Conservation (phyloP, 805 yeast species). For the Lipomyces lipofer region DNA sequence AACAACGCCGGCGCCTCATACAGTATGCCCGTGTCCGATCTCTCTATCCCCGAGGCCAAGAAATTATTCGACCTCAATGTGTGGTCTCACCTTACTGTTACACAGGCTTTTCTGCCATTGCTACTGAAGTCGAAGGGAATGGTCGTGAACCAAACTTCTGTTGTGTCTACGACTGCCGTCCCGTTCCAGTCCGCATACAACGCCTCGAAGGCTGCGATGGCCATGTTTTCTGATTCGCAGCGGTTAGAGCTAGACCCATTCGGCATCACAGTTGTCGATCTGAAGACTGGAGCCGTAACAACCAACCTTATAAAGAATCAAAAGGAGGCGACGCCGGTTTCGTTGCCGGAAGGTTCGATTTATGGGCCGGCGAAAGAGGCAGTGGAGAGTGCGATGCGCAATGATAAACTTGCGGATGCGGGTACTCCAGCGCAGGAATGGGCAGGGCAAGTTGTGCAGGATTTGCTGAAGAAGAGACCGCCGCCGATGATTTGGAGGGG, state of each 20-base stretch:
- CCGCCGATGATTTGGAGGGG: not conserved
- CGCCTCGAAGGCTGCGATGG: conserved; percentile 14
- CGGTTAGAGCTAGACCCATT: conserved; percentile 12
- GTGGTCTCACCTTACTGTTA: not conserved
- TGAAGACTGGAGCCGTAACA: conserved; percentile 2
- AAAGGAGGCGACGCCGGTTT: not conserved
- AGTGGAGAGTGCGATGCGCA: not conserved
- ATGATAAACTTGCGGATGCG: not conserved
- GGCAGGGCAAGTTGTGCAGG: not conserved
- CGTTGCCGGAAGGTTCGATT: not conserved
- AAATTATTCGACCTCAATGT: conserved; percentile 2
- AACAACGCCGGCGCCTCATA: conserved; percentile 8
- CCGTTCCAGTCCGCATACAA: conserved; percentile 6
- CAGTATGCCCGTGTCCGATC: conserved; percentile 2
- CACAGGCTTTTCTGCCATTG: conserved; percentile 1
- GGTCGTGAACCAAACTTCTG: not conserved
- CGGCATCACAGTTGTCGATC: conserved; percentile 3
- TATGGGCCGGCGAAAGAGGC: conserved; percentile 1
- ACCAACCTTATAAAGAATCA: not conserved
- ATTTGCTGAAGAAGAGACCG: not conserved
- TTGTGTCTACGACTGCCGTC: not conserved
- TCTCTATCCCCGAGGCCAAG: not conserved
- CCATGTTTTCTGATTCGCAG: conserved; percentile 5
- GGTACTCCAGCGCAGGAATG: not conserved
- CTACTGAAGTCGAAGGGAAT: conserved; percentile 10